Evolutionary conservation across 352 stramenopile species (phyloP), one percentile per base, ranked within the genome.

Genomic region (Globisporangium camurandrum): DNA sequence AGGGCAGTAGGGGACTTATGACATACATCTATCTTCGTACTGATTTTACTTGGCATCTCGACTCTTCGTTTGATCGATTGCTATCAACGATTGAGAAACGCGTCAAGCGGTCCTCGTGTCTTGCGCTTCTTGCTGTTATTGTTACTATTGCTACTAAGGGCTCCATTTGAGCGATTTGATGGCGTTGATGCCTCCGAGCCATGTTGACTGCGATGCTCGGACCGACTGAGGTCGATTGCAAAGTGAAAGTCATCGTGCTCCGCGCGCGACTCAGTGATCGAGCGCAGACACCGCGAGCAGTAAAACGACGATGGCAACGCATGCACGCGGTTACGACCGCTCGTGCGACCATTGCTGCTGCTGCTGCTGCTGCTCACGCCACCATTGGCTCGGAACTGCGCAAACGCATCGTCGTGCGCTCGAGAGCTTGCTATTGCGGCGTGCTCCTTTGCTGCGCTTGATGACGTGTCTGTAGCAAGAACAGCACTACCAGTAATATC

Each of bases 231-330:
- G 17, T 61, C 59, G 17, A 83, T 38, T 11, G 75, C 75, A 33
- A 83, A 72, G 42, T 86, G 75, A 49, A 76, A 84, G 51, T 86
- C 75, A 0, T 59, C 59, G 50, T 86, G 75, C 48, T 86, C 71
- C 1, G 40, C 45, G n/a, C 36, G 51, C 23, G 69, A 44, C 45
- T 75, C 71, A 10, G 33, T 43, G 34, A 86, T 51, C 10, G 50
- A 16, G 20, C 50, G 50, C 43, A 56, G 42, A 59, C 75, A 86
- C 23, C 67, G 43, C 2, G 65, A 37, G 56, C 75, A 86, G 33
- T 66, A 57, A 24, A 74, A 63, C 9, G 37, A 37, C 30, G 30
- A n/a, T n/a, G n/a, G n/a, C 20, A 1, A 42, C 26, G 23, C 31
- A 6, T 49, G n/a, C n/a, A n/a, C n/a, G n/a, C n/a, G n/a, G n/a